Percentiles rank a stretch among this genome's conserved stretches.
Conservation (phyloP, 176 grass and related monocot species). For the Avena eriantha region DNA sequence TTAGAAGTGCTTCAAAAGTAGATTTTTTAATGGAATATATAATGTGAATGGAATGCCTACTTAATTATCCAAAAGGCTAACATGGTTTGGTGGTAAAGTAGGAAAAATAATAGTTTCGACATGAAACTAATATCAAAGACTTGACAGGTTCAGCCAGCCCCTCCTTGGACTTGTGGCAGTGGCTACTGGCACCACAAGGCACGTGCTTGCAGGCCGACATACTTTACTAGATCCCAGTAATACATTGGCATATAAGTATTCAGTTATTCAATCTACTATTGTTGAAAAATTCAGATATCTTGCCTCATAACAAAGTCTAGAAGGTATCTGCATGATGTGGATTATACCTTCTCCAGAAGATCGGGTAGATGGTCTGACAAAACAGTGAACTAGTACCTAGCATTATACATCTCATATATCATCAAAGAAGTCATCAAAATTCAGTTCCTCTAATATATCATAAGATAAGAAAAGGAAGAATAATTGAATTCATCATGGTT, state of each 20-base stretch:
- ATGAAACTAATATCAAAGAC: slow-evolving; percentile 4
- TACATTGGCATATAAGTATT: background rate
- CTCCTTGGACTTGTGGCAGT: background rate
- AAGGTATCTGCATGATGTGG: background rate
- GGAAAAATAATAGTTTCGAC: background rate
- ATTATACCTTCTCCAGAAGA: slow-evolving; percentile 91
- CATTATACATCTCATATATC: slow-evolving; percentile 42
- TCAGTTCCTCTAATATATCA: background rate
- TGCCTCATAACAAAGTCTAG: slow-evolving; percentile 1
- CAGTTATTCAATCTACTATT: background rate
- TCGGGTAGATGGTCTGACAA: slow-evolving; percentile 86
- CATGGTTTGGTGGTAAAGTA: background rate
- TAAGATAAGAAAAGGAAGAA: slow-evolving; percentile 48
- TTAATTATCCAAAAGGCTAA: background rate
- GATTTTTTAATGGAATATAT: background rate
- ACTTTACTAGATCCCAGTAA: slow-evolving; percentile 2
- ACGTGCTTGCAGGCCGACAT: background rate
- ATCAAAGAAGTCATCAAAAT: slow-evolving; percentile 30
- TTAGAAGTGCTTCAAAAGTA: background rate
- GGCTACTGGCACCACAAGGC: background rate
- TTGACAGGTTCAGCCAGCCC: background rate
- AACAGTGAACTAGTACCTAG: slow-evolving; percentile 90
- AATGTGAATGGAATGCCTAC: background rate
- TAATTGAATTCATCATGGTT: slow-evolving; percentile 91
- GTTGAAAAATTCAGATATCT: slow-evolving; percentile 13